Evolutionary conservation across 805 yeast genomes (phyloP), one percentile per base, ranked within the genome.

Genomic region (Barnettozyma californica): DNA sequence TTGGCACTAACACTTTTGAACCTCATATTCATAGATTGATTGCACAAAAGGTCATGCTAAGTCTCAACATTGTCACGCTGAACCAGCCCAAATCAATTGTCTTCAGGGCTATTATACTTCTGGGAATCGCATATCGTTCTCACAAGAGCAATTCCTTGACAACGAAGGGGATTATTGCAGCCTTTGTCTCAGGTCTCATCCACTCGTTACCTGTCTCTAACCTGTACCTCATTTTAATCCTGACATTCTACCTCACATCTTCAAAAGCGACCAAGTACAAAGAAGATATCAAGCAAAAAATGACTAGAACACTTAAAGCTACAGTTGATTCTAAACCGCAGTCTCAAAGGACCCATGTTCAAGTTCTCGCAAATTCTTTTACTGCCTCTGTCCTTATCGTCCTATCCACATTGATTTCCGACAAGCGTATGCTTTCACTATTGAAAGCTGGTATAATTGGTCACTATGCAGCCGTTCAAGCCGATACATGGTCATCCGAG

Each of bases 401-500:
- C 7, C 20, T 53, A 3, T 63, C 66, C 11, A 21, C 49, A 1
- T 48, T 52, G 23, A 50, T 52, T 1, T 16, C 23, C 11, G 49
- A 53, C 23, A 31, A 38, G 8, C 51, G 43, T 9, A 25, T 42
- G 9, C 43, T 44, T 9, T 26, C 43, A 2, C 58, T 49, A 44
- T 52, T 55, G 41, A 65, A 51, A 34, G 55, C 59, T 9, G 68
- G 66, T 3, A 47, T 61, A 8, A 55, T 59, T 29, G 57, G 60
- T 6, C 76, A 73, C 35, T 74, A 74, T 48, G 68, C 69, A 6
- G 74, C 74, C 1, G 77, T 70, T 18, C 69, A 68, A 6, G 69
- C 77, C 5, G 77, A 73, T 49, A 71, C 77, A 0, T 73, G 74
- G 73, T 73, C 78, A 4, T 70, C 75, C 1, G 78, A 73, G 47